These are phyloP conservation scores for Dioscorea dumetorum DNA, from an alignment of 106 monocot species.

Conservation along the genomic window DNA sequence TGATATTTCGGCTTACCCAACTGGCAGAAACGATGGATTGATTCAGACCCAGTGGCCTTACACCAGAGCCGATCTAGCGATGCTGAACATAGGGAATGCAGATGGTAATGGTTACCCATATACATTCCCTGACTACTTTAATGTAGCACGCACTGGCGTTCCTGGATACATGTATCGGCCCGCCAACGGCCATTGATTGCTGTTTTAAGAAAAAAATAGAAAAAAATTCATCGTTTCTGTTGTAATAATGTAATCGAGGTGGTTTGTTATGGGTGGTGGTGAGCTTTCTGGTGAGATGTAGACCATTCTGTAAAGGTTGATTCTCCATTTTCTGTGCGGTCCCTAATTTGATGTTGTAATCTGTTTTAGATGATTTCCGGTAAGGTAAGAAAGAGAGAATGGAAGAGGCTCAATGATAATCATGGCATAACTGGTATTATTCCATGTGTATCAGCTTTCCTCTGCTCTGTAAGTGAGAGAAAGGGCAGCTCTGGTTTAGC, in stretches of 20 bases:
- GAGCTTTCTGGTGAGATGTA: conserved; percentile 8
- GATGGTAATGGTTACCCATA: conserved; percentile 41
- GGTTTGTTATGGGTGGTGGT: not conserved
- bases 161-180: conserved; percentile 57
- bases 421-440: too few species aligned
- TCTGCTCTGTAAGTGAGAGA: too few species aligned
- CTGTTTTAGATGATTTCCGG: too few species aligned
- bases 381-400: too few species aligned
- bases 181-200: conserved; percentile 22
- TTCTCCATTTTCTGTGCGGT: not conserved
- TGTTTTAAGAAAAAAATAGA: too few species aligned
- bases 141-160: conserved; percentile 16
- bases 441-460: too few species aligned
- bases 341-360: too few species aligned
- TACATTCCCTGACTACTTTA: conserved; percentile 27
- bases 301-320: conserved; percentile 16
- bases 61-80: conserved; percentile 18
- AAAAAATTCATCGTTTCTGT: conserved; percentile 6
- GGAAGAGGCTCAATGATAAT: too few species aligned
- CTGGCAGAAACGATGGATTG: conserved; percentile 34
- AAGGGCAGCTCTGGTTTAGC: too few species aligned
- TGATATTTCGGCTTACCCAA: conserved; percentile 33
- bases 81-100: conserved; percentile 16
- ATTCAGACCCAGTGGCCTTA: conserved; percentile 52
- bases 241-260: conserved; percentile 15